phyloP scores from a whole-genome alignment of 2,329 filamentous ascomycete genomes.

The Aspergillus neoniger region DNA sequence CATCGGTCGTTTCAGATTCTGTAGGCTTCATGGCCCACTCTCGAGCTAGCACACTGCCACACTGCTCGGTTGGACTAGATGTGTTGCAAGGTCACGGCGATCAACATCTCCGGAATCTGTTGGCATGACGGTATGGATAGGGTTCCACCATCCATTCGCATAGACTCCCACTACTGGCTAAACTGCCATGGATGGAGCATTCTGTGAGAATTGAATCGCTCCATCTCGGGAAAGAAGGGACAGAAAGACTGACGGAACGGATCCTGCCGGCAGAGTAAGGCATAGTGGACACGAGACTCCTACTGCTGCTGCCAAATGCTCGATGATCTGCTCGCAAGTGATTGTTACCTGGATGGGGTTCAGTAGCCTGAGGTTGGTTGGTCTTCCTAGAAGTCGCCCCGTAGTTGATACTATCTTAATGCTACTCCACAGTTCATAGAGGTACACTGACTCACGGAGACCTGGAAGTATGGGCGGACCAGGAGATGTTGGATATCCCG shows the following conservation, averaged over 20 bases:
- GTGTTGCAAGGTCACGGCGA: neutral
- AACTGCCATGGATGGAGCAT: neutral
- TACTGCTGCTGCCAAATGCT: neutral
- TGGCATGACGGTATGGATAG: neutral
- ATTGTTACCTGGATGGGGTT: neutral
- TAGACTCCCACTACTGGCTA: neutral
- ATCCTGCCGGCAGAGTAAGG: conserved; percentile 5
- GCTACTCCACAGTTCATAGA: too few relatives aligned
- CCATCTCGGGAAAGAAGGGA: neutral
- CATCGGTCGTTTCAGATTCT: neutral
- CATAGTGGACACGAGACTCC: neutral
- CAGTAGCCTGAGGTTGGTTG: neutral
- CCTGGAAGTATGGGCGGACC: neutral
- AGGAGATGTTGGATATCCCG: too few relatives aligned
- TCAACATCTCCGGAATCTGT: neutral
- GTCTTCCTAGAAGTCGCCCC: neutral
- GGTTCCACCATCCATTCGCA: neutral
- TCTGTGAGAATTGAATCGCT: neutral
- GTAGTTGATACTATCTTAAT: neutral
- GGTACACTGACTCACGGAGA: neutral
- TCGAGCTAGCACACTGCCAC: neutral
- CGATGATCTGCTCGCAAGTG: neutral
- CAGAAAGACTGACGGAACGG: conserved; percentile 2
- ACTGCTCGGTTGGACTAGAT: neutral
- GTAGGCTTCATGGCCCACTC: neutral